Base-by-base conservation (phyloP, 1,284 basidiomycete species). In the Calocybe gambosa region DNA sequence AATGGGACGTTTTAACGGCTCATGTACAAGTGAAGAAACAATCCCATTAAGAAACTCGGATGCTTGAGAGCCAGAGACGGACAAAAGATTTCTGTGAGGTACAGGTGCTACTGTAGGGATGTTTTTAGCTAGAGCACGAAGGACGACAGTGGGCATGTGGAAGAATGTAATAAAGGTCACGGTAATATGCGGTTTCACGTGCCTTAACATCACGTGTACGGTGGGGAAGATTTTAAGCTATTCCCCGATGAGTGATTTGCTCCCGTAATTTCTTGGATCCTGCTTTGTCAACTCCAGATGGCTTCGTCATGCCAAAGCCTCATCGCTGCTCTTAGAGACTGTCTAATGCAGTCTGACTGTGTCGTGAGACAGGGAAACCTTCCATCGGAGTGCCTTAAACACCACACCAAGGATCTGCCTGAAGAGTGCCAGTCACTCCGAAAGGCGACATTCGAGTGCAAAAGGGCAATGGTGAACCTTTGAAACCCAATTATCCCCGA, bases 31-130 rank as follows among this genome's bases (percentile, higher is more conserved):
- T 60, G 70, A 78, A 34, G 85, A 75, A 39, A 94, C 75, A 38
- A 96, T 69, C 15, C 95, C 95, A 62, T 97, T 91, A 49, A 98
- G 76, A 60, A 97, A 96, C 50, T 85, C 84, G 18, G 80, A 66
- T 2, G 89, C 84, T 52, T 98, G 90, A 9, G 82, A 79, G 19
- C 95, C 95, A 10, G 81, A 76, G 19, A 97, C 68, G 37, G 87
- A 80, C 18, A 96, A 66, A 12, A 97, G 59, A 12, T 78, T 74
- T 56, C 85, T 76, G 51, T 82, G 65, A 3, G 78, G 69, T 19
- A 92, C 65, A 28, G 70, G 81, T 3, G 85, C 84, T 40, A 80
- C 56, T 13, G 77, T 79, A 10, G 85, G 82, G 1, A 73, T 70
- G 40, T 58, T 65, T 45, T 72, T 69, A 12, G 77, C 54, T 19